phyloP scores from a whole-genome alignment of 345 rosid genomes.

The Syzygium aromaticum region DNA sequence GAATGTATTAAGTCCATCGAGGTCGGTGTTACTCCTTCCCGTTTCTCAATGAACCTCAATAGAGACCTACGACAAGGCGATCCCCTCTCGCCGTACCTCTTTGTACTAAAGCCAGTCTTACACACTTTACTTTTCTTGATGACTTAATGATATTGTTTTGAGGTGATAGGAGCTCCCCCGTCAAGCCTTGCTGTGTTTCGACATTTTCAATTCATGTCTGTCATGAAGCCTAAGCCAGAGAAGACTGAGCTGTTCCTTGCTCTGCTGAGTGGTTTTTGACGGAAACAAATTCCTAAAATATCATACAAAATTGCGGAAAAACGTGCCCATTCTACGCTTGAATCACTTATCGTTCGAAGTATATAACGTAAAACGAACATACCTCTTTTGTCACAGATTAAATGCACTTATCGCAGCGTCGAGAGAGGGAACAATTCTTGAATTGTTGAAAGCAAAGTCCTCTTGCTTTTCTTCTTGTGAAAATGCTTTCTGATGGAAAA shows the following conservation, averaged over 20 bases:
- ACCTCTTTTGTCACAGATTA: too few relatives aligned
- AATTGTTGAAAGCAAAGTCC: too few relatives aligned
- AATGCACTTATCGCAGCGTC: too few relatives aligned
- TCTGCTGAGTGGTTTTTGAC: not conserved
- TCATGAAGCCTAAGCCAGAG: not conserved
- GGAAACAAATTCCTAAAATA: too few relatives aligned
- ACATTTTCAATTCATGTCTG: not conserved
- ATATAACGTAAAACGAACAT: too few relatives aligned
- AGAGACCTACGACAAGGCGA: not conserved
- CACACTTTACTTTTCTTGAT: not conserved
- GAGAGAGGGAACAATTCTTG: too few relatives aligned
- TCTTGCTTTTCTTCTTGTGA: too few relatives aligned
- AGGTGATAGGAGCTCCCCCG: not conserved
- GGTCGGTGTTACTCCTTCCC: not conserved
- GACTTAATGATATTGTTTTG: not conserved
- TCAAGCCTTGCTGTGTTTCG: not conserved
- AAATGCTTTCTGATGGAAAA: too few relatives aligned
- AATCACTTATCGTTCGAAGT: too few relatives aligned
- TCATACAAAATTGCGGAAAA: too few relatives aligned
- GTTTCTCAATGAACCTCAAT: not conserved
- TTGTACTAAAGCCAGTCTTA: not conserved
- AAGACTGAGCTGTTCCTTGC: not conserved
- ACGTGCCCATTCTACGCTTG: too few relatives aligned
- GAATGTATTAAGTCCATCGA: not conserved
- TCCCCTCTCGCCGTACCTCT: not conserved